Percentiles rank a stretch among this genome's conserved stretches.
Evolutionary conservation across 805 yeast species (phyloP).

Genomic region (Wickerhamomyces rabaulensis): DNA sequence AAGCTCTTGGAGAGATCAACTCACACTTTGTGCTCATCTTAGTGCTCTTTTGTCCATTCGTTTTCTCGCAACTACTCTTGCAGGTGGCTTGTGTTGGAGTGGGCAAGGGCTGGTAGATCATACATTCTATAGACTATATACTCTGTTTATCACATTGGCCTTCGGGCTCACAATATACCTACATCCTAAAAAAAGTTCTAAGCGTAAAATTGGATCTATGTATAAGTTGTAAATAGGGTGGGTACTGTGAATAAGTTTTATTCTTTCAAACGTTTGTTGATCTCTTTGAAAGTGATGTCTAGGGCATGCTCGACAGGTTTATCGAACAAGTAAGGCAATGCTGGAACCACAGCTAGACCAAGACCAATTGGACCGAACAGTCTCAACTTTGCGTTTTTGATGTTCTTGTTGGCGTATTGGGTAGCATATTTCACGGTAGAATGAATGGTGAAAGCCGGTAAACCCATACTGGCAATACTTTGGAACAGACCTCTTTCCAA

Average conservation of each 20-base stretch:
- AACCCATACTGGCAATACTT: constrained; percentile 77
- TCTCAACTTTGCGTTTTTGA: constrained; percentile 41
- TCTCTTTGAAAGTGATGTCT: constrained; percentile 54
- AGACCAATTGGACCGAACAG: constrained; percentile 75
- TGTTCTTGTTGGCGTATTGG: constrained; percentile 47
- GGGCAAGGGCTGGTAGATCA: constrained; percentile 68
- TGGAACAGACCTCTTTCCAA: constrained; percentile 76
- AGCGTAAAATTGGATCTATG: not conserved
- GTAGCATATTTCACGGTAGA: constrained; percentile 69
- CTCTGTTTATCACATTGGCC: too few species aligned
- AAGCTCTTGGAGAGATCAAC: constrained; percentile 64
- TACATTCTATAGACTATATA: constrained; percentile 29
- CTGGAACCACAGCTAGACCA: constrained; percentile 73
- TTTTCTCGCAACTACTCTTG: constrained; percentile 29
- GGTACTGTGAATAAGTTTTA: not conserved
- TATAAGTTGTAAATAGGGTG: not conserved
- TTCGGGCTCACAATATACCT: too few species aligned
- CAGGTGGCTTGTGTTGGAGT: constrained; percentile 32
- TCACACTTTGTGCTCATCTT: constrained; percentile 47
- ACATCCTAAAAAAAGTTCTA: constrained; percentile 6
- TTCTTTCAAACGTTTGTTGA: constrained; percentile 13
- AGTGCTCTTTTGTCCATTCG: constrained; percentile 51
- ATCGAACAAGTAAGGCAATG: constrained; percentile 73
- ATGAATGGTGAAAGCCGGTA: constrained; percentile 84
- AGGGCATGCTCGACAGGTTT: constrained; percentile 74